Conservation (phyloP, 2,329 filamentous ascomycete genomes). For the Pseudogymnoascus sp. region DNA sequence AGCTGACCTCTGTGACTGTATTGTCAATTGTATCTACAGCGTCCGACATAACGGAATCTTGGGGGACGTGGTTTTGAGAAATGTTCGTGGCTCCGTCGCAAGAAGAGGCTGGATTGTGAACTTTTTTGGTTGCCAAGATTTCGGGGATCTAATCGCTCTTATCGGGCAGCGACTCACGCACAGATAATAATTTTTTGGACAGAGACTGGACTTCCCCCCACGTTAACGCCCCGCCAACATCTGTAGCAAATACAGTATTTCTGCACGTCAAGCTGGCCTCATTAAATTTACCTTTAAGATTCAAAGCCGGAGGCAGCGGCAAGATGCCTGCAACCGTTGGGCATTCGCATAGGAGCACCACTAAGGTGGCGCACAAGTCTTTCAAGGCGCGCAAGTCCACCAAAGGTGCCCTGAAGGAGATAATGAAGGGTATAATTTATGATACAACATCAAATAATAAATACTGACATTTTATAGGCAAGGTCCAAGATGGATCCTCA, state of each 20-base stretch:
- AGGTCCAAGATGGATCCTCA: slow-evolving; percentile 65
- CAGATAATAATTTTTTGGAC: slow-evolving; percentile 9
- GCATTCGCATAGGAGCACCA: slow-evolving; percentile 89
- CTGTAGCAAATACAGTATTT: not conserved
- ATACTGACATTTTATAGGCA: slow-evolving; percentile 45
- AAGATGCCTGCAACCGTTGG: slow-evolving; percentile 65
- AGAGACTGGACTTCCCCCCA: slow-evolving; percentile 7
- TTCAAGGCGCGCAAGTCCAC: slow-evolving; percentile 90
- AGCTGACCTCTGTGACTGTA: slow-evolving; percentile 17
- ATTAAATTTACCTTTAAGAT: slow-evolving; percentile 61
- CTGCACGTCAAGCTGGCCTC: slow-evolving; percentile 49
- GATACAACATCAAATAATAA: slow-evolving; percentile 8
- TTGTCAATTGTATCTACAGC: slow-evolving; percentile 12
- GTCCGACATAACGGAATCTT: slow-evolving; percentile 14
- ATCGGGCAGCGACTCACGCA: slow-evolving; percentile 7
- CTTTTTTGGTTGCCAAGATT: slow-evolving; percentile 9
- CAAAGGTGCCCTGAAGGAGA: slow-evolving; percentile 78
- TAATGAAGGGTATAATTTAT: slow-evolving; percentile 60
- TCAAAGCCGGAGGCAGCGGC: slow-evolving; percentile 69
- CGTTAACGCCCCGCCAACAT: slow-evolving; percentile 3
- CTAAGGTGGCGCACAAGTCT: slow-evolving; percentile 77
- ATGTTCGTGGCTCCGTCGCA: not conserved
- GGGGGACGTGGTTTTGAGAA: not conserved
- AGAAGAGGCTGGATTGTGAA: slow-evolving; percentile 7
- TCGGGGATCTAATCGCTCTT: slow-evolving; percentile 8